Conservation (phyloP, 2,329 filamentous ascomycete species). For the Aspergillus neoniger region DNA sequence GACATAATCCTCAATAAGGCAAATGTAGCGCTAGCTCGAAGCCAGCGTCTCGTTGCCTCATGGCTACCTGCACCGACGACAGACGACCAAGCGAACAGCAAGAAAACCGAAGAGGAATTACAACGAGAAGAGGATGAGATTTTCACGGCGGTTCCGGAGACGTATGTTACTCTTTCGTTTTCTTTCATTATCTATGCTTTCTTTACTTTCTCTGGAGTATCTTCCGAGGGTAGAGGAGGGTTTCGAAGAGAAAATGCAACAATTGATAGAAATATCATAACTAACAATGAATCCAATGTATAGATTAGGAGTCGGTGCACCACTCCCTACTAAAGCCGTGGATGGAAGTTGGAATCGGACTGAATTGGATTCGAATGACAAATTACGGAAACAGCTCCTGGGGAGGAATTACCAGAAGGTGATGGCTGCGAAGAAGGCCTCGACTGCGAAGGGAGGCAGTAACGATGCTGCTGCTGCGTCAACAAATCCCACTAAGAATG, state of each 20-base stretch:
- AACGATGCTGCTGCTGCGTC: neutral
- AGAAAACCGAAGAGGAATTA: conserved; percentile 48
- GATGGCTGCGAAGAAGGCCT: conserved; percentile 40
- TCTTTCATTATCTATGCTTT: too few relatives aligned
- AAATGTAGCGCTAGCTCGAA: conserved; percentile 56
- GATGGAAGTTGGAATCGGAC: conserved; percentile 45
- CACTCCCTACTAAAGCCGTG: conserved; percentile 44
- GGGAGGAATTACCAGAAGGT: conserved; percentile 45
- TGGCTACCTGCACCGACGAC: conserved; percentile 55
- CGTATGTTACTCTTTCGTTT: conserved; percentile 40
- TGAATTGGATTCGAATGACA: conserved; percentile 46
- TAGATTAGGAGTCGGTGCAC: conserved; percentile 54
- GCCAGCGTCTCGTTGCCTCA: conserved; percentile 57
- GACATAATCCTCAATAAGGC: conserved; percentile 59
- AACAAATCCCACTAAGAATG: neutral
- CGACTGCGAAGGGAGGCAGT: conserved; percentile 37
- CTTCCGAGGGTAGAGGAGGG: too few relatives aligned
- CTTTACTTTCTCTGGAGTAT: too few relatives aligned
- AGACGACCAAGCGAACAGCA: conserved; percentile 36
- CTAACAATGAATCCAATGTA: conserved; percentile 20
- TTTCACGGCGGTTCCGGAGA: conserved; percentile 56
- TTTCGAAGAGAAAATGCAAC: too few relatives aligned
- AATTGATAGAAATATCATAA: too few relatives aligned
- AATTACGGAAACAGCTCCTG: conserved; percentile 48
- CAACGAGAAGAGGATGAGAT: conserved; percentile 57